These are phyloP conservation scores for Alternaria brassicicola DNA, from an alignment of 2,329 filamentous ascomycete genomes.

Conservation along the genomic window DNA sequence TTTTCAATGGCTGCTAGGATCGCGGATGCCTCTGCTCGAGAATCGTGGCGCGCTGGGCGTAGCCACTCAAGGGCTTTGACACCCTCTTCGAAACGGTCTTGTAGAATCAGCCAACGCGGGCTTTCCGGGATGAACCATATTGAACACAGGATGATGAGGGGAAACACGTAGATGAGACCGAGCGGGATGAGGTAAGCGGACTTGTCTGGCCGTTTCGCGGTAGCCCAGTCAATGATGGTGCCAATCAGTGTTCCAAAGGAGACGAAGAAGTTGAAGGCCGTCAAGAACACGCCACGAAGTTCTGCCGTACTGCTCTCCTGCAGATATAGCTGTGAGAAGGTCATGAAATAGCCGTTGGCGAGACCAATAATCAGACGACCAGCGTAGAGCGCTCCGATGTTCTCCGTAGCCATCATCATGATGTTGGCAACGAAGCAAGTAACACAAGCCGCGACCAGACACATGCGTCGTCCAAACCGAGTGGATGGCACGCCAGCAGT, in stretches of 20 bases:
- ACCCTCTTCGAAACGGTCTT: conserved; percentile 39
- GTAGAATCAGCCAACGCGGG: conserved; percentile 43
- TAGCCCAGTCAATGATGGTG: conserved; percentile 61
- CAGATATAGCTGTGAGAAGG: conserved; percentile 59
- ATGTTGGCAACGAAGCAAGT: conserved; percentile 60
- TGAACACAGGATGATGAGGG: conserved; percentile 50
- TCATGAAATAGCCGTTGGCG: conserved; percentile 64
- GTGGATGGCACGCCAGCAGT: conserved; percentile 49
- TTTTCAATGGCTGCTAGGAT: conserved; percentile 44
- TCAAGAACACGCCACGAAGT: conserved; percentile 57
- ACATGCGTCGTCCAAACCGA: conserved; percentile 53
- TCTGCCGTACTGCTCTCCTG: conserved; percentile 59
- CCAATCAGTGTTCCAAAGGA: conserved; percentile 54
- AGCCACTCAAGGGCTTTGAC: conserved; percentile 50
- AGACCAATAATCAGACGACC: conserved; percentile 62
- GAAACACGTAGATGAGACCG: conserved; percentile 59
- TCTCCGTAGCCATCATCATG: conserved; percentile 63
- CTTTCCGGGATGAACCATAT: conserved; percentile 43
- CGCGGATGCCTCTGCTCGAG: conserved; percentile 35
- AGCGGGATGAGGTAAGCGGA: conserved; percentile 56
- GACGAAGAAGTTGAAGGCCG: conserved; percentile 57
- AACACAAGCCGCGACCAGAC: conserved; percentile 57
- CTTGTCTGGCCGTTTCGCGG: conserved; percentile 41
- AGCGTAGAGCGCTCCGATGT: conserved; percentile 61
- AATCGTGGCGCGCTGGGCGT: conserved; percentile 49